These are phyloP conservation scores for Geotrichum macrosporum DNA, from an alignment of 1,139 yeast genomes.

Conservation along the genomic window DNA sequence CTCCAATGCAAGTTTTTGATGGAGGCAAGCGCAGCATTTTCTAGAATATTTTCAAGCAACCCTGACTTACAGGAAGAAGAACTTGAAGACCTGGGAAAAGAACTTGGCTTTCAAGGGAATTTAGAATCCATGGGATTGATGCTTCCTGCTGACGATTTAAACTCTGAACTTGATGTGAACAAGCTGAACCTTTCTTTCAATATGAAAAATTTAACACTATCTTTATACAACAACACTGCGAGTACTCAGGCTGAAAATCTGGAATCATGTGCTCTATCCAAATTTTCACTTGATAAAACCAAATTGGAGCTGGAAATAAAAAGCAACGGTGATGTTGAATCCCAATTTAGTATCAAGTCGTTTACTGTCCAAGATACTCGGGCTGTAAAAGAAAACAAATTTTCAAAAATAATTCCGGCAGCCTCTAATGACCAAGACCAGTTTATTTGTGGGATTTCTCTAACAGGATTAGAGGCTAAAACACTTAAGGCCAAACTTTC, in stretches of 20 bases:
- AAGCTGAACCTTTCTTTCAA: conserved; percentile 47
- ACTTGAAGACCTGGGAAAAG: conserved; percentile 49
- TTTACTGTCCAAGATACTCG: conserved; percentile 77
- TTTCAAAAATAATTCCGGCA: conserved; percentile 75
- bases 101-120: conserved; percentile 26
- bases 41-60: conserved; percentile 50
- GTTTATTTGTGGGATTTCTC: conserved; percentile 51
- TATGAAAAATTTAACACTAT: conserved; percentile 60
- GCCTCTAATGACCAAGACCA: conserved; percentile 59
- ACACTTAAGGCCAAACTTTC: conserved; percentile 52
- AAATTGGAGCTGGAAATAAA: conserved; percentile 50
- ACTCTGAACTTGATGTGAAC: conserved; percentile 21
- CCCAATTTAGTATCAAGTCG: conserved; percentile 62
- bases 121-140: conserved; percentile 15
- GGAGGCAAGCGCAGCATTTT: conserved; percentile 52
- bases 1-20: conserved; percentile 61
- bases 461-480: conserved; percentile 10
- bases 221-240: conserved; percentile 57
- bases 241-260: conserved; percentile 35
- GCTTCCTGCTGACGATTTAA: background rate
- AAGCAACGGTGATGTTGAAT: conserved; percentile 52
- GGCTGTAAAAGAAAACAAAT: conserved; percentile 57
- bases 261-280: conserved; percentile 50
- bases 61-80: conserved; percentile 51
- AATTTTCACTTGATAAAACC: conserved; percentile 58